A percentile compares a stretch with the other conserved stretches of the same genome.
phyloP scores from a whole-genome alignment of 208 protist species.

The Acanthamoeba sp. region DNA sequence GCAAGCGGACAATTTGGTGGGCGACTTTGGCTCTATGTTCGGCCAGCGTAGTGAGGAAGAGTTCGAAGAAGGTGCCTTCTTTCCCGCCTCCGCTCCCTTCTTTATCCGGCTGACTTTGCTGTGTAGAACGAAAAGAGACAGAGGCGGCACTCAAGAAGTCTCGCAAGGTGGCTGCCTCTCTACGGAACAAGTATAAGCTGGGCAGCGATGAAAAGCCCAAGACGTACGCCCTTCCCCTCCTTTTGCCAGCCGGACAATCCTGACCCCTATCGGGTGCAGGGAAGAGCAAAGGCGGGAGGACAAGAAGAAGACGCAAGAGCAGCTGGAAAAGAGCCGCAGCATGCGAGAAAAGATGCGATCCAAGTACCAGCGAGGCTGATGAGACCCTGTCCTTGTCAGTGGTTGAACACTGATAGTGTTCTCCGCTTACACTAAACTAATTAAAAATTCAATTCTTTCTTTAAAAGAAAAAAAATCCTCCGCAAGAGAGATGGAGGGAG shows the following conservation, averaged over 20 bases:
- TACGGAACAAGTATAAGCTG: constrained; percentile 1
- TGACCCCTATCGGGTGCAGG: not conserved
- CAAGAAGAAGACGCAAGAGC: not conserved
- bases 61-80: not conserved
- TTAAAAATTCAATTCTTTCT: not conserved
- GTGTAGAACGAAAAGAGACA: constrained; percentile 4
- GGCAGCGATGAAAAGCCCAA: not conserved
- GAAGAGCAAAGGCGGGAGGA: not conserved
- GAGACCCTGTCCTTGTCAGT: too few species aligned
- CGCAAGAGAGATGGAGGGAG: not conserved
- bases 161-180: not conserved
- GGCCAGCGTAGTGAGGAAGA: not conserved
- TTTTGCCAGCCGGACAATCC: not conserved
- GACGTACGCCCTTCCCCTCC: not conserved
- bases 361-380: constrained; percentile 50
- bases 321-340: not conserved
- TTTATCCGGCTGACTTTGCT: not conserved
- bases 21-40: not conserved
- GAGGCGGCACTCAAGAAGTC: constrained; percentile 5
- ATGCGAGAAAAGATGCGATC: constrained; percentile 19
- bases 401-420: too few species aligned
- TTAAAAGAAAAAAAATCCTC: not conserved
- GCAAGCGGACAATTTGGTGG: not conserved
- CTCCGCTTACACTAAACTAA: too few species aligned
- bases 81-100: not conserved